Evolutionary conservation across 164 flowering plant genomes (phyloP), one percentile per base, ranked within the genome.

Genomic region (Tetrastigma voinierianum): DNA sequence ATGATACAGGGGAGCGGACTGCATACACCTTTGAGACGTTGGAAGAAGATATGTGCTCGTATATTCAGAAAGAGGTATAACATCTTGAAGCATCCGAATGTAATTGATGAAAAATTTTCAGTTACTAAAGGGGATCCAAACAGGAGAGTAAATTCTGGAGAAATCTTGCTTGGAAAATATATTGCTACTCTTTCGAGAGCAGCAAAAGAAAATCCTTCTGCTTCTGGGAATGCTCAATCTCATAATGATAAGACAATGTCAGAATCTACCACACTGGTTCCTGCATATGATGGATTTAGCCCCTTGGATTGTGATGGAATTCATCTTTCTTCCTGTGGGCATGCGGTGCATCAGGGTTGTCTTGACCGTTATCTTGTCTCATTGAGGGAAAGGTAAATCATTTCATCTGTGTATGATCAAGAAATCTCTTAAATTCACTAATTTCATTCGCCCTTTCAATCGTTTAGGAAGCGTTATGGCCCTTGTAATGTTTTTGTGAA

Each of bases 271-370:
- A 46, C 48, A n/a, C 62, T 59, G 20, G n/a, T 6, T 76, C 52
- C 75, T 43, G 61, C 82, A 65, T 84, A 70, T 76, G 87, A 87
- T 79, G 86, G 87, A 56, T 84, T 87, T 79, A 83, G 95, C 43
- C 96, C 99, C 1, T 25, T 62, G 19, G 89, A 86, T 67, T 82
- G 90, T 81, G 95, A 91, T 80, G 99, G 99, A 24, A 75, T 96
- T 54, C 78, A 82, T 81, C 65, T 90, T 57, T 93, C 99, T 66
- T 93, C 99, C 8, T 96, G 99, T 88, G 98, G 98, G 46, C 99
- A 96, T 90, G 97, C 93, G 53, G 90, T 93, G 67, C 99, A 96
- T 82, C 95, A 86, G 72, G 92, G 79, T 44, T 96, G 99, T 80
- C 90, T 90, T 69, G 90, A 87, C 60, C 90, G 90, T 18, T 96